Base-by-base conservation (phyloP, 768 basidiomycete species). In the Pleurotus eryngii region DNA sequence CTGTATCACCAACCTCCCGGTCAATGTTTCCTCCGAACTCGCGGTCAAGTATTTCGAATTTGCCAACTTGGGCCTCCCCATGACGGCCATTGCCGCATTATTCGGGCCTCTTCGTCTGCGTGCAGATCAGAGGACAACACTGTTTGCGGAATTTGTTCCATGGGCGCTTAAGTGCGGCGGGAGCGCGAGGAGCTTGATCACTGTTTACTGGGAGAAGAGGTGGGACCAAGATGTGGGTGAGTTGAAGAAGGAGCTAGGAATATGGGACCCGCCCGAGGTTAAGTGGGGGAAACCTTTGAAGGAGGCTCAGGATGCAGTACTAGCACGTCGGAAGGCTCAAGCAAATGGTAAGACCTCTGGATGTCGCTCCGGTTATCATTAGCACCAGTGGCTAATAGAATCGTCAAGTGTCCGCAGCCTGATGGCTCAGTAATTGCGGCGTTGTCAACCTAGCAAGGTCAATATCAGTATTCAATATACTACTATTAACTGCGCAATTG, bases 11-110 rank as follows among this genome's bases (percentile, higher is more conserved):
- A 85, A 85, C 63, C 80, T 98, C 7, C 95, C 94, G 0, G 93
- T 98, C 57, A 87, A 87, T 59, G 89, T 96, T 65, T 84, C 90
- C 57, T 92, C 89, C 47, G 97, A 99, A 69, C 81, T 99, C 27
- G 92, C 94, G 1, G 83, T 98, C 70, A 99, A 99, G 68, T 88
- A 84, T 63, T 94, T 98, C 65, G 97, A 98, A 70, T 89, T 95
- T 58, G 83, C 90, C 26, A 98, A 99, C 72, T 80, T 97, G 64
- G 86, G 89, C 12, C 80, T 98, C 1, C 96, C 95, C 1, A 89
- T 98, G 76, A 84, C 95, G 1, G 86, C 80, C 3, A 74, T 98
- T 24, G 88, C 92, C 3, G 89, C 89, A 7, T 65, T 81, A 0
- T 89, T 93, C 65, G 92, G 91, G 0, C 92, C 89, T 8, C 72